phyloP scores from a whole-genome alignment of 83 land plant species.

The Isoetes engelmannii region DNA sequence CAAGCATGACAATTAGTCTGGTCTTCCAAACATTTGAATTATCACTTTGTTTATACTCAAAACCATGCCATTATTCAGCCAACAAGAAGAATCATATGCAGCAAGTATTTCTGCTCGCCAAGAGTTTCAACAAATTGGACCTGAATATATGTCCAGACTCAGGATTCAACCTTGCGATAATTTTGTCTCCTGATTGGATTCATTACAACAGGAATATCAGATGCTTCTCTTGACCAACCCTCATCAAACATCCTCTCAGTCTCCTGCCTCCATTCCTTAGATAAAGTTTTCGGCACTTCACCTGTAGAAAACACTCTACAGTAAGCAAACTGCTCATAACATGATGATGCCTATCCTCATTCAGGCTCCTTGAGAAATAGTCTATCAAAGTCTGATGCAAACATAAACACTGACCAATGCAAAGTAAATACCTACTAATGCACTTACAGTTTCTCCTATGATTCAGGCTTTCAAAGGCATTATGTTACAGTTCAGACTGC shows the following conservation, averaged over 20 bases:
- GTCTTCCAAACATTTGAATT: too few species aligned
- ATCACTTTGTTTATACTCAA: too few species aligned
- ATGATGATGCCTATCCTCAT: background rate
- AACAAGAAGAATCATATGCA: too few species aligned
- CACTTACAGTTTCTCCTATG: background rate
- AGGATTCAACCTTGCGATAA: slow-evolving; percentile 17
- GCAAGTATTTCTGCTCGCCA: too few species aligned
- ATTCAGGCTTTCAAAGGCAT: too few species aligned
- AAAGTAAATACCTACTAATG: background rate
- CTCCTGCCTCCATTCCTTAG: slow-evolving; percentile 21
- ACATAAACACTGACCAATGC: background rate
- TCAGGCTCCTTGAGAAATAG: background rate
- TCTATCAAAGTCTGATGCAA: background rate
- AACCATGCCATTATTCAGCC: too few species aligned
- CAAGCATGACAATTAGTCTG: too few species aligned
- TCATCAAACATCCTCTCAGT: slow-evolving; percentile 22
- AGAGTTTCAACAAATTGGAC: too few species aligned
- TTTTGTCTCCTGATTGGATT: slow-evolving; percentile 28
- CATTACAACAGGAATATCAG: slow-evolving; percentile 27
- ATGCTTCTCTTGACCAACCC: slow-evolving; percentile 27
- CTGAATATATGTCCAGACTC: too few species aligned
- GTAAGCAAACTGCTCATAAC: background rate
- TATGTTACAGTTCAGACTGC: too few species aligned
- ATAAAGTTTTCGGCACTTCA: background rate
- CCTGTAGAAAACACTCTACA: background rate